These are phyloP conservation scores for Leptomonas pyrrhocoris DNA, from an alignment of 208 protist genomes.

Conservation along the genomic window DNA sequence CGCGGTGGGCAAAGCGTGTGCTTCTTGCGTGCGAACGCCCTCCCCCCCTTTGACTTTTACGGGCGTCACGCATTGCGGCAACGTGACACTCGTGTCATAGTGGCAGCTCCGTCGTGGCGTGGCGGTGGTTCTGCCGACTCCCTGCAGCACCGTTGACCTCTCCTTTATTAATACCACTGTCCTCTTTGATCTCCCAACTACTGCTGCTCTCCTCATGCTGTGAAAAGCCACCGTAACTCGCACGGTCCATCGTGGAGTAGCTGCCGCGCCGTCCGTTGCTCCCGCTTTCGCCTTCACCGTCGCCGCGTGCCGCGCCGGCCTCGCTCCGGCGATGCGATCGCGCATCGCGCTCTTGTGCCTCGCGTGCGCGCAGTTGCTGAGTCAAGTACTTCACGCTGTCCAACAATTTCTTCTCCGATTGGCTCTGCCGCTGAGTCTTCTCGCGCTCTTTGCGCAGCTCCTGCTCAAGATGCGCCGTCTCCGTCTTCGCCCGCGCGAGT, in stretches of 20 bases:
- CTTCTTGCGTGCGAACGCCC: background rate
- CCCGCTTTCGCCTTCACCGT: slow-evolving; percentile 4
- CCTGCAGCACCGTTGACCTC: background rate
- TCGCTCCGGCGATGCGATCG: slow-evolving; percentile 36
- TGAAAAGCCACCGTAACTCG: background rate
- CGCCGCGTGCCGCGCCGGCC: slow-evolving; percentile 12
- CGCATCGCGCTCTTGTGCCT: slow-evolving; percentile 37
- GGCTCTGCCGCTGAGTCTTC: slow-evolving; percentile 35
- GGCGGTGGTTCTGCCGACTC: background rate
- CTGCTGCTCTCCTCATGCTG: background rate
- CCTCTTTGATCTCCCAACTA: no score
- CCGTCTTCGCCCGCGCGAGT: slow-evolving; percentile 17
- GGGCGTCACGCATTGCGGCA: background rate
- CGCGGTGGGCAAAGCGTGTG: background rate
- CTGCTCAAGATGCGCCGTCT: slow-evolving; percentile 31
- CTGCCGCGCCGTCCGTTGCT: background rate
- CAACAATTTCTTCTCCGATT: slow-evolving; percentile 48
- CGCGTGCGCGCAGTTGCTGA: slow-evolving; percentile 42
- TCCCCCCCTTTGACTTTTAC: background rate
- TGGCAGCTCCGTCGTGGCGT: slow-evolving; percentile 12
- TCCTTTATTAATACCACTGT: no score
- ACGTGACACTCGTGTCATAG: slow-evolving; percentile 7
- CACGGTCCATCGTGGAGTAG: background rate
- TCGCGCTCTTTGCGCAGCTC: slow-evolving; percentile 43
- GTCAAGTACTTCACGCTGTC: slow-evolving; percentile 46